Percentiles rank a stretch among this genome's conserved stretches.
Conservation (phyloP, 2,329 filamentous ascomycete species). For the Penicillium concentricum region DNA sequence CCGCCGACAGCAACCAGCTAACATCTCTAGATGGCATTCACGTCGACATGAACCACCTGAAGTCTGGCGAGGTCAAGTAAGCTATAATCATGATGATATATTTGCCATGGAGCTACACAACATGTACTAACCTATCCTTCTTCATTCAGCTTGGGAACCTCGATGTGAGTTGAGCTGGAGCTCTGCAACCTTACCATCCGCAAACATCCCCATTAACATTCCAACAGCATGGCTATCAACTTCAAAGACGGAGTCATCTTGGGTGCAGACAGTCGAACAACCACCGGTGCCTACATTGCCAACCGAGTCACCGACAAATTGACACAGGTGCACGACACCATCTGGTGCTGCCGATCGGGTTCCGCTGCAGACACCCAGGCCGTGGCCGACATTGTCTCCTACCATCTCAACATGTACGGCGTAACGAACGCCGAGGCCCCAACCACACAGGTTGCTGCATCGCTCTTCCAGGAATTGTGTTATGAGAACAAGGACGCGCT, state of each 20-base stretch:
- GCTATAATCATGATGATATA: slow-evolving; percentile 37
- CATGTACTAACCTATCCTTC: slow-evolving; percentile 31
- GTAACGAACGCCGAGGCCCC: slow-evolving; percentile 86
- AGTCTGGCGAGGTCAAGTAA: slow-evolving; percentile 98
- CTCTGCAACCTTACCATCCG: slow-evolving; percentile 12
- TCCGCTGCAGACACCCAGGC: slow-evolving; percentile 98
- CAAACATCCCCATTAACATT: slow-evolving; percentile 28
- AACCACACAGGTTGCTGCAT: slow-evolving; percentile 90
- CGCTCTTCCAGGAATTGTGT: slow-evolving; percentile 96
- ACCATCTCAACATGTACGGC: slow-evolving; percentile 89
- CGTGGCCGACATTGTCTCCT: slow-evolving; percentile 95
- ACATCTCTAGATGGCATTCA: slow-evolving; percentile 84
- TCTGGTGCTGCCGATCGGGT: slow-evolving; percentile 98
- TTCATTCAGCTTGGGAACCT: slow-evolving; percentile 77
- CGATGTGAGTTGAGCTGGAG: slow-evolving; percentile 66
- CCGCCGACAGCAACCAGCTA: slow-evolving; percentile 18
- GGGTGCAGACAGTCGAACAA: slow-evolving; percentile 94
- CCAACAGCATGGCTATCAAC: slow-evolving; percentile 88
- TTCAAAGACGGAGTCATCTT: slow-evolving; percentile 98
- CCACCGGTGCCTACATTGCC: slow-evolving; percentile 95
- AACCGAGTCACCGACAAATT: slow-evolving; percentile 99
- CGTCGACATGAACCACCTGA: slow-evolving; percentile 96
- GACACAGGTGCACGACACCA: slow-evolving; percentile 96
- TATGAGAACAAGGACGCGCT: slow-evolving; percentile 95
- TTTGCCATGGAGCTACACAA: slow-evolving; percentile 1